phyloP scores from a whole-genome alignment of 441 rosid species.

The Croton laevigatus region DNA sequence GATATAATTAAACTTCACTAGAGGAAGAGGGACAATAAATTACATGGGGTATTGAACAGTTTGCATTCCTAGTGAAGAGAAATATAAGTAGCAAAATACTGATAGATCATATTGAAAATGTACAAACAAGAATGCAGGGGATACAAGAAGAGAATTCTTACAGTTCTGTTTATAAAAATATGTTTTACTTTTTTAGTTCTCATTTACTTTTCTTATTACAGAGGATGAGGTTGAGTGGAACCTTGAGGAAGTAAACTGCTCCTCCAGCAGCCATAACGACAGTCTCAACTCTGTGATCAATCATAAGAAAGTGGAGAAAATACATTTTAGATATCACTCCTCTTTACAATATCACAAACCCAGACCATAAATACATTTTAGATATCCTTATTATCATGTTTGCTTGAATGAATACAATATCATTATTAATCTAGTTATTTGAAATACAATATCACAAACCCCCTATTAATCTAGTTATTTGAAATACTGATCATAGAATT shows the following conservation, averaged over 20 bases:
- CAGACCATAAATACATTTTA: conserved; percentile 65
- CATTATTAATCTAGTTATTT: no score
- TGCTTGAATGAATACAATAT: no score
- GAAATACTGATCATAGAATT: no score
- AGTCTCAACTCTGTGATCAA: conserved; percentile 39
- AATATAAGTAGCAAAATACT: neutral
- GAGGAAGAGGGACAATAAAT: neutral
- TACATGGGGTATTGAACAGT: neutral
- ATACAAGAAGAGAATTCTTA: neutral
- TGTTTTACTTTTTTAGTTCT: conserved; percentile 6
- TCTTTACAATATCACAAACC: conserved; percentile 34
- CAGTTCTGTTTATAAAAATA: neutral
- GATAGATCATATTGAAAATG: conserved; percentile 10
- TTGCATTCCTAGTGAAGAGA: neutral
- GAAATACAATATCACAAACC: no score
- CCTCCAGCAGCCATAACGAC: conserved; percentile 32
- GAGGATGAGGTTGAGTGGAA: conserved; percentile 59
- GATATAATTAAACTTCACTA: neutral
- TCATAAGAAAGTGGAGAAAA: conserved; percentile 30
- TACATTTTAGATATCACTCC: conserved; percentile 27
- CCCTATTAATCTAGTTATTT: no score
- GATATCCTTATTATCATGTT: no score
- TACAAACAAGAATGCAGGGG: neutral
- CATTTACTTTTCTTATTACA: conserved; percentile 34
- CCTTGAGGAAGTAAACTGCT: conserved; percentile 22